Base-by-base conservation (phyloP, 805 yeast species). In the Ogataea populi-albae region DNA sequence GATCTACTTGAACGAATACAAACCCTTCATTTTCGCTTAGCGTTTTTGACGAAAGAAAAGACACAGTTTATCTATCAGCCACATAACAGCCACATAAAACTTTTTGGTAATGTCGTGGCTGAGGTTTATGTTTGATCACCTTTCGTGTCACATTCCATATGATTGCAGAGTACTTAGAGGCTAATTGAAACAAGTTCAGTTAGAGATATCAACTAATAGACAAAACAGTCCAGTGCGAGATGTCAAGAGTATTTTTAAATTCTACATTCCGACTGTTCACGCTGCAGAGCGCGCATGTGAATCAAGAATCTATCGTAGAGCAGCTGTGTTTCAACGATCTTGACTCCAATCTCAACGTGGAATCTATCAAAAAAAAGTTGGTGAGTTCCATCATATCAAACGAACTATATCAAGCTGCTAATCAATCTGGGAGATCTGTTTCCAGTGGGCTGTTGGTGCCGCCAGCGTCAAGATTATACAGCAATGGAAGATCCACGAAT, bases 221-320 rank as follows among this genome's bases (percentile, higher is more conserved):
- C 19, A 12, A 14, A 18, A 35, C 22, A 15, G 24, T 14, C 5
- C 19, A n/a, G 14, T 16, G 29, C 5, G 10, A 17, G 3, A 59
- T 59, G 63, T 59, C 63, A 1, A 49, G 50, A 26, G 44, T 57
- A 4, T 50, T 59, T 25, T 32, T 59, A 8, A 47, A 53, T 24
- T 49, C 50, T 19, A 47, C 37, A 18, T 59, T 50, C 42, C 48
- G 41, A 26, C 18, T 46, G 17, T 41, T 47, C 37, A 41, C 35
- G 21, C 26, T 50, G 6, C 39, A 45, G 5, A 30, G 37, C 3
- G 23, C 45, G 8, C 10, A 17, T 20, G 30, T 38, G 11, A 35
- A 38, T 5, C 40, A 39, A 4, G 44, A 37, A 5, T 50, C 57
- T 7, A 17, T 55, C 22, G 46, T 59, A 21, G 55, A 53, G 15